These are phyloP conservation scores for Cutaneotrichosporon daszewskae DNA, from an alignment of 1,284 basidiomycete genomes.

Conservation along the genomic window DNA sequence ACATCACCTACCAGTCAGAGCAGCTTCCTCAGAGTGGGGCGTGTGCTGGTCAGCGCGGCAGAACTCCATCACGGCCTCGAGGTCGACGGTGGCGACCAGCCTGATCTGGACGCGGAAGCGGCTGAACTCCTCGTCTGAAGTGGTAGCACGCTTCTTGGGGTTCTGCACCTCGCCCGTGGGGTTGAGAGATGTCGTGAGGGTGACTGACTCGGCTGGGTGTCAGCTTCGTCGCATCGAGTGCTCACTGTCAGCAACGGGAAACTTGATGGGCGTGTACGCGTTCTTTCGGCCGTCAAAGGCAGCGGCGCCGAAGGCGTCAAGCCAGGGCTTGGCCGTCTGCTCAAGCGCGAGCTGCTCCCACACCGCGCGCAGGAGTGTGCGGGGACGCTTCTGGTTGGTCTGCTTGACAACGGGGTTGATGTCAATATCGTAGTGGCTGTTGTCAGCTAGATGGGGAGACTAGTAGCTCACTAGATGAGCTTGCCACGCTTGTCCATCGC, in stretches of 20 bases:
- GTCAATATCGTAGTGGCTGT: conserved; percentile 43
- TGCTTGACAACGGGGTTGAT: conserved; percentile 42
- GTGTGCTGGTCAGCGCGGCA: conserved; percentile 29
- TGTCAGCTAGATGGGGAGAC: neutral
- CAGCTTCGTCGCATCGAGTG: neutral
- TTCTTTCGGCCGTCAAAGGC: conserved; percentile 40
- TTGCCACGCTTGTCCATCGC: conserved; percentile 23
- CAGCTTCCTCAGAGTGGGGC: conserved; percentile 25
- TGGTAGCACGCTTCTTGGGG: conserved; percentile 16
- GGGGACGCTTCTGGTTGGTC: conserved; percentile 30
- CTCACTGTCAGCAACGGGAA: conserved; percentile 28
- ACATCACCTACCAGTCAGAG: conserved; percentile 39
- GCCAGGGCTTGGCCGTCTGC: conserved; percentile 13
- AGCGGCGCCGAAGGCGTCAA: conserved; percentile 17
- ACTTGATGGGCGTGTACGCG: conserved; percentile 32
- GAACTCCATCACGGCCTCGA: conserved; percentile 37
- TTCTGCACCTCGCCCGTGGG: conserved; percentile 28
- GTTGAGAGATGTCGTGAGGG: conserved; percentile 25
- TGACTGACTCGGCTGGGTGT: conserved; percentile 3
- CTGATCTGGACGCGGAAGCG: conserved; percentile 34
- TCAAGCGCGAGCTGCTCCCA: conserved; percentile 31
- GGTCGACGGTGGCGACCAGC: conserved; percentile 35
- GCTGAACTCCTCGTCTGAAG: conserved; percentile 32
- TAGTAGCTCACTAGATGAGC: conserved; percentile 30
- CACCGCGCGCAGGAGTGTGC: conserved; percentile 24